phyloP scores from a whole-genome alignment of 1,139 yeast genomes.

The Hemisphaericaspora xylanilytica region DNA sequence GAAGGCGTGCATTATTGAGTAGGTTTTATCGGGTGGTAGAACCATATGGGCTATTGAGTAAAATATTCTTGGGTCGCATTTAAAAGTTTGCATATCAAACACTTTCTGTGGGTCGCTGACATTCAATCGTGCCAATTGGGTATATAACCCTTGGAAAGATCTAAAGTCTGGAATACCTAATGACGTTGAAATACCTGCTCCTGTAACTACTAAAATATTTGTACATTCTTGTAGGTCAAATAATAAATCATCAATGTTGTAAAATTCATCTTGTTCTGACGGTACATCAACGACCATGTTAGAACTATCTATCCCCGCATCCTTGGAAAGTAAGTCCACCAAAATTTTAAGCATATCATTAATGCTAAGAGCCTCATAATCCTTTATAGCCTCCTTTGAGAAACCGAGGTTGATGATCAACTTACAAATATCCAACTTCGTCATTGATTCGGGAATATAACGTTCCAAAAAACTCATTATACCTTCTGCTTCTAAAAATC shows the following conservation, averaged over 20 bases:
- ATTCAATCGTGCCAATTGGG: slow-evolving; percentile 65
- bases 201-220: slow-evolving; percentile 70
- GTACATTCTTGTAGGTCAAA: slow-evolving; percentile 22
- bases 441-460: slow-evolving; percentile 53
- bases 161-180: slow-evolving; percentile 93
- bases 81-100: slow-evolving; percentile 71
- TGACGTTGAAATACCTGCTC: slow-evolving; percentile 92
- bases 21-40: slow-evolving; percentile 71
- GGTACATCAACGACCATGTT: background rate
- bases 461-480: slow-evolving; percentile 49
- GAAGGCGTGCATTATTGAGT: slow-evolving; percentile 81
- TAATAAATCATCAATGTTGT: slow-evolving; percentile 7
- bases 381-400: slow-evolving; percentile 10
- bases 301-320: slow-evolving; percentile 3
- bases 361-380: slow-evolving; percentile 10
- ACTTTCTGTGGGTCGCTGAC: slow-evolving; percentile 90
- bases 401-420: slow-evolving; percentile 48
- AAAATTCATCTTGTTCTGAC: slow-evolving; percentile 1
- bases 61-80: slow-evolving; percentile 74
- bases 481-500: slow-evolving; percentile 56
- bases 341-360: slow-evolving; percentile 18
- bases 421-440: slow-evolving; percentile 45
- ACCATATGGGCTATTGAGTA: slow-evolving; percentile 84
- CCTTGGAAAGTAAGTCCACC: slow-evolving; percentile 17
- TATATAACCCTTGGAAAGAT: slow-evolving; percentile 80